These are phyloP conservation scores for Globisporangium radiosum DNA, from an alignment of 352 stramenopile genomes.

Conservation along the genomic window DNA sequence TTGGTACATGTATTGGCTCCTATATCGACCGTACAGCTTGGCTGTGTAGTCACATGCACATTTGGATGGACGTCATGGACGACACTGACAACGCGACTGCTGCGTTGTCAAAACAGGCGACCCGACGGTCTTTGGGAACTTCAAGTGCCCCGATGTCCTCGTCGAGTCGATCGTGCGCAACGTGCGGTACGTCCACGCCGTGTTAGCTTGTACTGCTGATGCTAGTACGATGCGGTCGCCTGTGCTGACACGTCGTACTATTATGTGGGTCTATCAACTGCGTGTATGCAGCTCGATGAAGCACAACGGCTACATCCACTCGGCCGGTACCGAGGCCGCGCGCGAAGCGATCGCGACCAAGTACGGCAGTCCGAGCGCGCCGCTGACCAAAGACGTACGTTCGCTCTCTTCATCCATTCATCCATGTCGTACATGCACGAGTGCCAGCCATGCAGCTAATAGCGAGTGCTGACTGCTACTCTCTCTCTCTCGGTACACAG, in stretches of 20 bases:
- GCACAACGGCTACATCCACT: constrained; percentile 92
- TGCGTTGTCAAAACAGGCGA: constrained; percentile 44
- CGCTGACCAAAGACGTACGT: constrained; percentile 71
- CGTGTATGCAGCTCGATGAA: constrained; percentile 49
- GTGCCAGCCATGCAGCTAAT: too few species aligned
- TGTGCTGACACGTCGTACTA: too few species aligned
- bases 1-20: constrained; percentile 3
- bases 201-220: too few species aligned
- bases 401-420: not conserved
- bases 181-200: constrained; percentile 21
- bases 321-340: constrained; percentile 78
- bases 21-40: not conserved
- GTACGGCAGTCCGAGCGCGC: constrained; percentile 49
- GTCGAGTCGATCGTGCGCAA: constrained; percentile 70
- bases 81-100: constrained; percentile 4
- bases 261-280: not conserved
- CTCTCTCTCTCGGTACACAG: constrained; percentile 8
- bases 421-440: too few species aligned
- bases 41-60: too few species aligned
- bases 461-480: too few species aligned
- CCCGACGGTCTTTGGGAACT: constrained; percentile 91
- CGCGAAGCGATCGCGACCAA: constrained; percentile 85
- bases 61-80: not conserved
- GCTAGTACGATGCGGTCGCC: too few species aligned
- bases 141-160: constrained; percentile 86